Evolutionary conservation across 225 moss, liverwort and hornwort genomes (phyloP), one percentile per base, ranked within the genome.

Genomic region (Neckera pumila): DNA sequence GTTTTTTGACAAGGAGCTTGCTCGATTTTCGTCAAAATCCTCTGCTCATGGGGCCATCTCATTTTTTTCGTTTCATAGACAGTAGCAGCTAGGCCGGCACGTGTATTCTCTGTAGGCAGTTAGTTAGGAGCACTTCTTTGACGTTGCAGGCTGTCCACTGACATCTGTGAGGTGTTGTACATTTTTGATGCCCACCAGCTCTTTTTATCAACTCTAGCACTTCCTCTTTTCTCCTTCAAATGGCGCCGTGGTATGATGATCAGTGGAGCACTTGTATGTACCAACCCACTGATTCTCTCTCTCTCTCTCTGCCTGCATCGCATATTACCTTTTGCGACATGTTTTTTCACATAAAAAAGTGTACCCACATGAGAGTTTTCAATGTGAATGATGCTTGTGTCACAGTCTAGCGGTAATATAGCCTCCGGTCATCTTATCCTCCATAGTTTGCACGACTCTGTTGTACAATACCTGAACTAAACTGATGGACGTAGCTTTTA

Each of bases 91-190:
- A 87, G 76, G 38, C 75, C 87, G 87, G 89, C 88, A 87, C 72
- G 63, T 87, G 85, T 91, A 70, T 70, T 85, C 62, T 85, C 38
- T 71, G n/a, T 85, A 80, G 71, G 85, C 67, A 84, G 61, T 78
- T 65, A 77, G 60, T 81, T 83, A 86, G 86, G 82, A 86, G 40
- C 73, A 40, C 79, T 73, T 73, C 61, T 82, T 81, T 80, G 74
- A 53, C 76, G 66, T 84, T 87, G 80, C 89, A 89, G 86, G 83
- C 51, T 90, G 82, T 88, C 76, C 31, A 54, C 85, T 83, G 86
- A 88, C 86, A 85, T 90, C 88, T 90, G 71, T 58, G 82, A 91
- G 79, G 85, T 92, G 85, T 92, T 92, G 92, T 92, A 92, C 86
- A 88, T 92, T 92, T 90, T 83, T 88, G 85, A 87, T 86, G 90